Base-by-base conservation (phyloP, 164 flowering plant genomes). In the Aristolochia californica region DNA sequence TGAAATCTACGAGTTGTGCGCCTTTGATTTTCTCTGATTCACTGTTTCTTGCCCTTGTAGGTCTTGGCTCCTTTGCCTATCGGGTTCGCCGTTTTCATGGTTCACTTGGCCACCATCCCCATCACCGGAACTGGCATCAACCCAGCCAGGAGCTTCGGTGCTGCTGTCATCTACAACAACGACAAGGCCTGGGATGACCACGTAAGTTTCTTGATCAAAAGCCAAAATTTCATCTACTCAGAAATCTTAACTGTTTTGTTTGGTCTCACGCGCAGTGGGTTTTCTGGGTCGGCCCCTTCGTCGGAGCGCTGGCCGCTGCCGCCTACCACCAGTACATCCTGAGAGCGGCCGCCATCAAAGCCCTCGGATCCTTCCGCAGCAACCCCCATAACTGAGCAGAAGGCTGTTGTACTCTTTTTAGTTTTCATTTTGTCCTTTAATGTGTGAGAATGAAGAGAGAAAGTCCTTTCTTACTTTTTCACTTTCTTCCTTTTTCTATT, bases 201-300 rank as follows among this genome's bases (percentile, higher is more conserved):
- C 5, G 78, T 72, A 58, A 52, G 62, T 13, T 10, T 28, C 21
- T n/a, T 55, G n/a, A n/a, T n/a, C n/a, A n/a, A n/a, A n/a, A n/a
- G n/a, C n/a, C n/a, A n/a, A n/a, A n/a, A 2, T 7, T 55, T 55
- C 30, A 17, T 55, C 22, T 28, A 40, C 13, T 24, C 21, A 10
- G 11, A 18, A 40, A 43, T 1, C 4, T 2, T 8, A 10, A n/a
- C 18, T 30, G 14, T 18, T 18, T 43, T 15, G 20, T 10, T 44
- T 47, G 4, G 51, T 11, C 15, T 47, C 40, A 7, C 17, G 2
- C 21, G 59, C 77, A 85, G 88, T 85, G 93, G 93, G 77, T 85
- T 26, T 85, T 85, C 78, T 85, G 93, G 93, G 91, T 83, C 51
- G 91, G 91, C 43, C 91, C 91, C 1, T 81, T 83, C 23, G 65